Evolutionary conservation across 2,329 filamentous ascomycete genomes (phyloP).

Genomic region (Penicillium sp.): DNA sequence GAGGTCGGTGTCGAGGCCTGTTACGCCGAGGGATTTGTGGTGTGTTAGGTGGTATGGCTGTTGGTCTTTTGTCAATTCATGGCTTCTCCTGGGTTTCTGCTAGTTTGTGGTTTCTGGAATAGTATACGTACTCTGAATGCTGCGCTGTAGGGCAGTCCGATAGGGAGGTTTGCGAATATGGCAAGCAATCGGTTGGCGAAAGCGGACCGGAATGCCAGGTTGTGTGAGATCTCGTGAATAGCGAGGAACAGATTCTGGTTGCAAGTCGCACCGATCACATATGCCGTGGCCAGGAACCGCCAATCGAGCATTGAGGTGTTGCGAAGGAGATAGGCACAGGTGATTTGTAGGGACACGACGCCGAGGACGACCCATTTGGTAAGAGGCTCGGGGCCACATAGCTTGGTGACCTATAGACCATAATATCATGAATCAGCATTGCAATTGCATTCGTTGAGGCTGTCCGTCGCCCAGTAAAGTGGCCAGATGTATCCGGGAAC

Average conservation of each 20-base stretch:
- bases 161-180: slow-evolving; percentile 91
- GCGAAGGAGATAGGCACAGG: slow-evolving; percentile 72
- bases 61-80: slow-evolving; percentile 4
- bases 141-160: slow-evolving; percentile 92
- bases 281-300: slow-evolving; percentile 82
- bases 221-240: slow-evolving; percentile 98
- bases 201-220: slow-evolving; percentile 83
- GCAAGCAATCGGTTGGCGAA: slow-evolving; percentile 80
- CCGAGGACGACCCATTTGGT: slow-evolving; percentile 88
- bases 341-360: slow-evolving; percentile 79
- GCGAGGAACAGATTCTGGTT: slow-evolving; percentile 99
- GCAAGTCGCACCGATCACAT: slow-evolving; percentile 86
- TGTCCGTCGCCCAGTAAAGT: slow-evolving; percentile 2
- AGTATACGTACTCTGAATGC: slow-evolving; percentile 70
- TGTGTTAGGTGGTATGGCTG: slow-evolving; percentile 96
- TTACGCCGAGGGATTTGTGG: slow-evolving; percentile 96
- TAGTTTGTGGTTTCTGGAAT: not conserved
- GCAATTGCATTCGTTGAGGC: slow-evolving; percentile 4
- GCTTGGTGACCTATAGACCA: slow-evolving; percentile 74
- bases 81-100: not conserved
- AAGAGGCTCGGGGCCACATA: slow-evolving; percentile 91
- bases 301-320: slow-evolving; percentile 76
- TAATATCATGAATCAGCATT: slow-evolving; percentile 12
- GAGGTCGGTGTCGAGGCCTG: slow-evolving; percentile 92
- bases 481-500: not conserved